Conservation (phyloP, 139 green algal genomes). For the Picochlorum sp. region DNA sequence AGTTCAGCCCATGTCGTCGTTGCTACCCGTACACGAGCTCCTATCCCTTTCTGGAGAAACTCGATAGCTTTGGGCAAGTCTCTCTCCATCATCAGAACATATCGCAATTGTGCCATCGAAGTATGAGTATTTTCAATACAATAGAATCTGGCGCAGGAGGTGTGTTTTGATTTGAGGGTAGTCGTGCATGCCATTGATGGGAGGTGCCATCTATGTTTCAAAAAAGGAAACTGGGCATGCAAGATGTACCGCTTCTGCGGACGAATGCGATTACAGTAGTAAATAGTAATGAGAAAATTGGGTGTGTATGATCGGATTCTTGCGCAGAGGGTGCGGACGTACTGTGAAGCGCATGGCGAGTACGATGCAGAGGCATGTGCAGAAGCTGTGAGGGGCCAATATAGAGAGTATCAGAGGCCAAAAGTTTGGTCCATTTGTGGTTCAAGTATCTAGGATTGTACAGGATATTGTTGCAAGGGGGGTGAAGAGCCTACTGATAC, state of each 20-base stretch:
- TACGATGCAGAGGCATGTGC: conserved; percentile 53
- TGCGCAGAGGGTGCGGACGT: conserved; percentile 49
- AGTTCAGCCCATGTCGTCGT: conserved; percentile 70
- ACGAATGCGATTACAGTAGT: no score
- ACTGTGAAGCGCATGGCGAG: conserved; percentile 46
- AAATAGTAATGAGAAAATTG: conserved; percentile 2
- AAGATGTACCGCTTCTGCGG: no score
- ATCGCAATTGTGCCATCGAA: conserved; percentile 11
- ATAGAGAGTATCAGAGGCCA: conserved; percentile 64
- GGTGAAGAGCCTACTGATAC: not conserved
- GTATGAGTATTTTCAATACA: not conserved
- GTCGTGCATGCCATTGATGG: no score
- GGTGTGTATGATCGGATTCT: conserved; percentile 42
- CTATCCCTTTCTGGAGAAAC: conserved; percentile 65
- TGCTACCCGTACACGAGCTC: conserved; percentile 43
- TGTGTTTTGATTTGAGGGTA: no score
- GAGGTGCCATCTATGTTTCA: no score
- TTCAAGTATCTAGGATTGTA: conserved; percentile 35
- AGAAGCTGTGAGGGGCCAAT: conserved; percentile 39
- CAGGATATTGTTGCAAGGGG: conserved; percentile 12
- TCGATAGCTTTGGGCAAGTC: conserved; percentile 52
- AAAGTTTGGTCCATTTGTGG: conserved; percentile 37
- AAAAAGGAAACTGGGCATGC: no score
- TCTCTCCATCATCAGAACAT: conserved; percentile 61
- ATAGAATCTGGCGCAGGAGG: no score